Evolutionary conservation across 164 flowering plant genomes (phyloP), one percentile per base, ranked within the genome.

Genomic region (Liriodendron chinense): DNA sequence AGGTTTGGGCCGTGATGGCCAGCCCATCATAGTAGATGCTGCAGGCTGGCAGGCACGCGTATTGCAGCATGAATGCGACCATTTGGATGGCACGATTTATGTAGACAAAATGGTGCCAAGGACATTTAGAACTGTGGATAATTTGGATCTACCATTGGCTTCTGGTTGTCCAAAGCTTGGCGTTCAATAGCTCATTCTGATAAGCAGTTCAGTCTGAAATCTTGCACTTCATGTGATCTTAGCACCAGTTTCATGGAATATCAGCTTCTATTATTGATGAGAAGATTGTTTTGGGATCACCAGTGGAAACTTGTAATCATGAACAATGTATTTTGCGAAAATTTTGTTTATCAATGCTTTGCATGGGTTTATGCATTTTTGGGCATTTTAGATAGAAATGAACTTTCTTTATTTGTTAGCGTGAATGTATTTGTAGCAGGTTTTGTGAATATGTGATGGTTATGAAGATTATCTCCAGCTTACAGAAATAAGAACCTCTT

Each of bases 1-100:
- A n/a, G 99, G 97, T 26, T 81, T 91, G n/a, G 87, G 78, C 74
- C 93, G 90, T 9, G 66, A 86, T 73, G 99, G 98, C 1, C 74
- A 85, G 69, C 89, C 96, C n/a, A 80, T 95, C 69, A 88, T 83
- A 79, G 84, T 95, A 34, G 78, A 85, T 76, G 96, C 97, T 68
- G 82, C 90, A 26, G 99, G 99, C 3, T 95, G 98, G 99, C 92
- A 95, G 79, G 98, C 99, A 0, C 92, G 98, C 0, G 91, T 95
- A 66, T 77, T 95, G 53, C 98, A 93, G 79, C 99, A 95, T 25
- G 99, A 95, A 71, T 95, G 96, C 67, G 98, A 95, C 82, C 98
- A 93, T 81, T 78, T 95, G 81, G 97, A 92, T 65, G 99, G 99
- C 71, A 90, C 92, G 57, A 82, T 95, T 1, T 95, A 92, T 78